These are phyloP conservation scores for Fusarium udum DNA, from an alignment of 2,329 filamentous ascomycete genomes.

Conservation along the genomic window DNA sequence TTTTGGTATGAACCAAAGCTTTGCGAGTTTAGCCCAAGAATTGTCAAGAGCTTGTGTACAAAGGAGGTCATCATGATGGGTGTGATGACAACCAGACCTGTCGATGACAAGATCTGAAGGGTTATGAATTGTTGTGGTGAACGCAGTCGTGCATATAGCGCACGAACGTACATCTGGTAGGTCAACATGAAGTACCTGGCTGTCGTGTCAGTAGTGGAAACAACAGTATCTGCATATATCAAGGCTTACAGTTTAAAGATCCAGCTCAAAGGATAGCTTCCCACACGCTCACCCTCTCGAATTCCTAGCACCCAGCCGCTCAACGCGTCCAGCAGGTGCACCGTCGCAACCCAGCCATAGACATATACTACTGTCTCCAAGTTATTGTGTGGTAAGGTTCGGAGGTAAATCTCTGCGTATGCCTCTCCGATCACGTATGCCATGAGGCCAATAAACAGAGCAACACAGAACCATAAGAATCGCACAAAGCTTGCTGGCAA, in stretches of 20 bases:
- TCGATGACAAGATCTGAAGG: conserved; percentile 71
- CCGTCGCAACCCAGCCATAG: conserved; percentile 74
- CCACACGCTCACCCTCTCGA: conserved; percentile 72
- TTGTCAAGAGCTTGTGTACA: conserved; percentile 64
- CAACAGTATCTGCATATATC: not conserved
- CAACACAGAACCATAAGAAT: conserved; percentile 75
- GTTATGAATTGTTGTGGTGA: conserved; percentile 72
- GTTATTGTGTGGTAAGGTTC: conserved; percentile 72
- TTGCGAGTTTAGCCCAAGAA: conserved; percentile 66
- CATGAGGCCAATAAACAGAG: conserved; percentile 68
- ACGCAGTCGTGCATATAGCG: conserved; percentile 73
- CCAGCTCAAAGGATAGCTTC: conserved; percentile 76
- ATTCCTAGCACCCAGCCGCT: conserved; percentile 74
- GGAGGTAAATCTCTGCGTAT: conserved; percentile 74
- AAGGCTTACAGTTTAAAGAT: conserved; percentile 71
- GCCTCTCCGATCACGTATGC: conserved; percentile 75
- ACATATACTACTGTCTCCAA: conserved; percentile 75
- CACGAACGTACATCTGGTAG: conserved; percentile 76
- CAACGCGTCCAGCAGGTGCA: conserved; percentile 70
- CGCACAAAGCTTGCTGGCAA: conserved; percentile 73
- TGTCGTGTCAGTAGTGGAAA: conserved; percentile 18
- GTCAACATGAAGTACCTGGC: conserved; percentile 70
- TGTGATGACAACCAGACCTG: conserved; percentile 69
- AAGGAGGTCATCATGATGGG: conserved; percentile 70
- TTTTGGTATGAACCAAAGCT: conserved; percentile 72